A percentile compares a stretch with the other conserved stretches of the same genome.
Conservation (phyloP, 1,139 yeast genomes). For the Suhomyces taliae region DNA sequence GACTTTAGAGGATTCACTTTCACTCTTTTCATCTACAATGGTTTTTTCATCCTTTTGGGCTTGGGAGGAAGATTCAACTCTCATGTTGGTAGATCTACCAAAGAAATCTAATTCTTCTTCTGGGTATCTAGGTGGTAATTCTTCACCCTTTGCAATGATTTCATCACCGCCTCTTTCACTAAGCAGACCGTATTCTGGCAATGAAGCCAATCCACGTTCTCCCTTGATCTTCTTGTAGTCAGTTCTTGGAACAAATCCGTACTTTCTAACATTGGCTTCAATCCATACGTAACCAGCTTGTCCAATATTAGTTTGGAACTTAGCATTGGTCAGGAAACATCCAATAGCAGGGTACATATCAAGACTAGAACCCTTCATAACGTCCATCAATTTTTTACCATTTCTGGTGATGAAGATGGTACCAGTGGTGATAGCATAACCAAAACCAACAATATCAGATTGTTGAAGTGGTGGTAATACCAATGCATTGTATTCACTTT, state of each 20-base stretch:
- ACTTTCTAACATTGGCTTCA: slow-evolving; percentile 91
- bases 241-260: slow-evolving; percentile 80
- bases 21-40: slow-evolving; percentile 14
- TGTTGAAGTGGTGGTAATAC: slow-evolving; percentile 74
- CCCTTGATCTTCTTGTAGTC: slow-evolving; percentile 42
- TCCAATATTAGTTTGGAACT: slow-evolving; percentile 82
- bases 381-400: slow-evolving; percentile 84
- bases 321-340: slow-evolving; percentile 66
- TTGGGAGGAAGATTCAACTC: slow-evolving; percentile 18
- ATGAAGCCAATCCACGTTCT: slow-evolving; percentile 44
- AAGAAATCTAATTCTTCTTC: slow-evolving; percentile 65
- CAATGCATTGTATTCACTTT: slow-evolving; percentile 53
- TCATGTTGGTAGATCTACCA: slow-evolving; percentile 40
- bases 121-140: slow-evolving; percentile 48
- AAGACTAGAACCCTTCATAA: slow-evolving; percentile 72
- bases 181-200: slow-evolving; percentile 39
- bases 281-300: slow-evolving; percentile 91
- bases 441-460: slow-evolving; percentile 93
- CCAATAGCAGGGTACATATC: slow-evolving; percentile 93
- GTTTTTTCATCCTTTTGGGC: slow-evolving; percentile 7
- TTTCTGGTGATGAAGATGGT: slow-evolving; percentile 87
- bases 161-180: slow-evolving; percentile 35
- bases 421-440: slow-evolving; percentile 78
- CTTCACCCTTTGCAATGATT: slow-evolving; percentile 70
- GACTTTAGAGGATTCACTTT: slow-evolving; percentile 21